Evolutionary conservation across 352 stramenopile genomes (phyloP), one percentile per base, ranked within the genome.

Genomic region (Blastocystis sp.): DNA sequence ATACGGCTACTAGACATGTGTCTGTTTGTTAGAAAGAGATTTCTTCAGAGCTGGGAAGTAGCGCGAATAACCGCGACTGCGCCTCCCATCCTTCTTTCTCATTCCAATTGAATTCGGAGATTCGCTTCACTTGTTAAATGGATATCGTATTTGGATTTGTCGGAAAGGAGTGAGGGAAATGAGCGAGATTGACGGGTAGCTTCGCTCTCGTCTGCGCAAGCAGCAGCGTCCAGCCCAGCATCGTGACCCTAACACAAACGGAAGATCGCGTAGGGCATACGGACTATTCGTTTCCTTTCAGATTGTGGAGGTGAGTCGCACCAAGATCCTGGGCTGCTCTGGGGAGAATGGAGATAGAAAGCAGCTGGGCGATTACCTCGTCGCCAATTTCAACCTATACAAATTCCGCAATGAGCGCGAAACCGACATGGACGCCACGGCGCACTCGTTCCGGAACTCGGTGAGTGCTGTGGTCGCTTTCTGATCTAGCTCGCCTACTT

Each of bases 341-440:
- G 73, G 73, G 29, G 54, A 69, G 21, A 73, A 73, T 49, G 73
- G 73, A 32, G 73, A 84, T 56, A 84, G 73, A 84, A 84, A 84
- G 59, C 73, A 84, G 51, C 24, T 84, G 21, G 38, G 42, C 53
- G 73, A 84, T 29, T 84, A 84, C 36, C 34, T 84, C 24, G 29
- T 84, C 18, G 73, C n/a, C 18, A 84, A 84, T 48, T 84, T 84
- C 40, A 84, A 84, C 59, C 40, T 84, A 29, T 73, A 84, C 59
- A 84, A 84, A 73, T 69, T 84, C 24, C 54, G 73, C 2, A 51
- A 69, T 73, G 59, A 84, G 32, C 64, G 59, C 9, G 73, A 84
- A 84, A 84, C 42, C 8, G 73, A 84, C 34, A 84, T 84, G 73
- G 73, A 84, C 54, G 73, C 73, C 73, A 84, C 73, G 9, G 73